Evolutionary conservation across 345 rosid species (phyloP), one percentile per base, ranked within the genome.

Genomic region (Eucalyptus sp.): DNA sequence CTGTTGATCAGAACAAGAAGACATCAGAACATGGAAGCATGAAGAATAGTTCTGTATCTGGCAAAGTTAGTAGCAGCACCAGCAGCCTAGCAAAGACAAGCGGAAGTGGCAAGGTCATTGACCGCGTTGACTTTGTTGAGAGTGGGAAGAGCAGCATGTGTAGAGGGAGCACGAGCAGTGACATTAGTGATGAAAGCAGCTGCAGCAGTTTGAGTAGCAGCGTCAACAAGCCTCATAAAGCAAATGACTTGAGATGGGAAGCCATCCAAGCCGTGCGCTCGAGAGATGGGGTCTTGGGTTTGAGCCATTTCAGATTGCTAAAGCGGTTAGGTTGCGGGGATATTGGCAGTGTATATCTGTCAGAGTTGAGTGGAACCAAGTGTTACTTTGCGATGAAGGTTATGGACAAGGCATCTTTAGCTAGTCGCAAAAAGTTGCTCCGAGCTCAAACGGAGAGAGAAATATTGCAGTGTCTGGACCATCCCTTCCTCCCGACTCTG

Each of bases 401-500:
- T 54, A 96, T 97, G 99, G 99, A 97, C 91, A 97, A 97, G 93
- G 96, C 95, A 48, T 96, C 98, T 89, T 93, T 97, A 87, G 99
- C 98, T 2, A 94, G 95, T 71, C 97, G 98, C 64, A 96, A 97
- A 92, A 97, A 96, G 94, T 94, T 97, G 88, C 97, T 95, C 89
- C 94, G 99, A 43, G 99, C 98, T 90, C 99, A 97, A 89, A 97
- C 99, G 4, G 99, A 97, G 90, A 95, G 98, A 92, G 99, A 96
- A 92, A 97, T 97, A 88, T 92, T 97, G 88, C 99, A 96, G 90
- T 96, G 95, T 90, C 93, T 96, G 86, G 98, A 97, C 91, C 99
- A 96, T 88, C 98, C 98, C 3, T 97, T 97, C 93, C 98, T 97
- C 89, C 98, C 99, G 6, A 95, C 98, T 4, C 94, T 97, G 79